phyloP scores from a whole-genome alignment of 2,329 filamentous ascomycete genomes.

The Paraconiothyrium sp. region DNA sequence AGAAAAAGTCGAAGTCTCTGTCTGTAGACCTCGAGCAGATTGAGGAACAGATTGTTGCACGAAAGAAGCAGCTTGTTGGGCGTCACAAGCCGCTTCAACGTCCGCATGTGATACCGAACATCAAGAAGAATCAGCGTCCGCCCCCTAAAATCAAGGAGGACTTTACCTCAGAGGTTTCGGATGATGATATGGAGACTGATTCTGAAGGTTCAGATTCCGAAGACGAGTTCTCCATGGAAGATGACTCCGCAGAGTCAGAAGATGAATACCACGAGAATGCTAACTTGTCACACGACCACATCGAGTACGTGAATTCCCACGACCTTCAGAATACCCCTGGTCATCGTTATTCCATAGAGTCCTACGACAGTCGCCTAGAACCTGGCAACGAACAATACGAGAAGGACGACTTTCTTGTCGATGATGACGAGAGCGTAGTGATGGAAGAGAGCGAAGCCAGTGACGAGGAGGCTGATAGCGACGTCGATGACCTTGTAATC shows the following conservation, averaged over 20 bases:
- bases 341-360: background rate
- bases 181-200: background rate
- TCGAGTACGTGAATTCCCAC: slow-evolving; percentile 17
- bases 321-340: slow-evolving; percentile 5
- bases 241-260: background rate
- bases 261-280: slow-evolving; percentile 14
- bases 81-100: background rate
- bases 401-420: slow-evolving; percentile 26
- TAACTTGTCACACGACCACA: slow-evolving; percentile 17
- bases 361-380: slow-evolving; percentile 22
- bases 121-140: too few species aligned
- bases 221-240: slow-evolving; percentile 11
- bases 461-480: background rate
- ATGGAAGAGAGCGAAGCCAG: background rate
- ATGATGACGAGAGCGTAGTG: slow-evolving; percentile 15
- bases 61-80: background rate
- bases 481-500: background rate
- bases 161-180: background rate
- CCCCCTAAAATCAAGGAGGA: background rate
- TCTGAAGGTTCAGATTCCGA: background rate
- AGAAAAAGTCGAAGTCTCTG: background rate
- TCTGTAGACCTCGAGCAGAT: background rate
- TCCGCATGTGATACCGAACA: background rate
- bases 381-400: slow-evolving; percentile 25
- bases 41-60: background rate